Conservation (phyloP, 192 early-diverging fungal genomes). For the Radiomyces spectabilis region DNA sequence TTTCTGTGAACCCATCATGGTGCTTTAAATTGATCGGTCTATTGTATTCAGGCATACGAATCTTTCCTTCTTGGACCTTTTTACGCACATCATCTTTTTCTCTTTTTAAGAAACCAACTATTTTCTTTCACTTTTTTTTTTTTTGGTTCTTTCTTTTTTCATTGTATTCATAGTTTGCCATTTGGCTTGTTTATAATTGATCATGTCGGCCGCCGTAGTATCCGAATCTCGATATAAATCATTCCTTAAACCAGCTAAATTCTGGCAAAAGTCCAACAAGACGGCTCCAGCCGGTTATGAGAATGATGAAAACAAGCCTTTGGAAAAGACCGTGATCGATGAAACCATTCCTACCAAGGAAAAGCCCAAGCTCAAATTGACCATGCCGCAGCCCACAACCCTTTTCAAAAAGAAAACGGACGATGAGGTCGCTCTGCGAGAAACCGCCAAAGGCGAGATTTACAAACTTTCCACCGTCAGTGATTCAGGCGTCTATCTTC, state of each 20-base stretch:
- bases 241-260: background rate
- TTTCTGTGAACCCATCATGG: no score
- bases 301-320: background rate
- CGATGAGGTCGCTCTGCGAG: background rate
- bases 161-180: background rate
- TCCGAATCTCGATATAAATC: background rate
- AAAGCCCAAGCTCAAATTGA: background rate
- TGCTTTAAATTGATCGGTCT: no score
- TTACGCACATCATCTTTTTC: background rate
- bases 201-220: background rate
- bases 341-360: background rate
- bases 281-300: background rate
- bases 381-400: background rate
- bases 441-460: background rate
- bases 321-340: background rate
- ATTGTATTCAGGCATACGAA: no score
- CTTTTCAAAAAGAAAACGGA: background rate
- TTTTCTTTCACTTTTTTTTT: background rate
- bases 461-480: constrained; percentile 22
- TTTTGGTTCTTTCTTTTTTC: background rate
- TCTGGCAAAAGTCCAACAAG: constrained; percentile 2
- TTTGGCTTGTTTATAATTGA: background rate
- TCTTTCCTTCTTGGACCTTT: no score
- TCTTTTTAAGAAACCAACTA: background rate
- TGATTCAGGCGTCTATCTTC: constrained; percentile 22